A percentile compares a stretch with the other conserved stretches of the same genome.
phyloP scores from a whole-genome alignment of 1,139 yeast genomes.

The Scheffersomyces quercinus region DNA sequence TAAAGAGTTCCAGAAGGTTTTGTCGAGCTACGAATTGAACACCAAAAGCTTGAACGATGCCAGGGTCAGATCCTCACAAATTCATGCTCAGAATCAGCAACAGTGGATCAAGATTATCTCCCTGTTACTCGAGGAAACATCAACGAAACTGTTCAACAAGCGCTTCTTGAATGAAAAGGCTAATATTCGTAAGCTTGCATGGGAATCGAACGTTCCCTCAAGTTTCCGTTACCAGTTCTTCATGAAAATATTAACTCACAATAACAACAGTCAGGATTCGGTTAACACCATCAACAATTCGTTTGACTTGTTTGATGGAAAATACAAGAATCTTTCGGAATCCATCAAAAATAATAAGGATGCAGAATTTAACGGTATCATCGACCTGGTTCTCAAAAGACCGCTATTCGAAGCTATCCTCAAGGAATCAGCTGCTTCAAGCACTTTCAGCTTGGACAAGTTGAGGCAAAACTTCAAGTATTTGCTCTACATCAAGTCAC shows the following conservation, averaged over 20 bases:
- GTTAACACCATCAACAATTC: constrained; percentile 15
- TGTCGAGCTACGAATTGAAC: constrained; percentile 31
- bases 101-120: constrained; percentile 26
- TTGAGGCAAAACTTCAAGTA: constrained; percentile 29
- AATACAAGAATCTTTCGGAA: constrained; percentile 25
- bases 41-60: constrained; percentile 22
- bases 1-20: constrained; percentile 36
- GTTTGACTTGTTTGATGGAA: constrained; percentile 21
- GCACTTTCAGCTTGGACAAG: constrained; percentile 12
- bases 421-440: constrained; percentile 13
- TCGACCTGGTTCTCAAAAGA: constrained; percentile 24
- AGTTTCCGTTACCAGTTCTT: constrained; percentile 30
- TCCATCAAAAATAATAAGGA: constrained; percentile 34
- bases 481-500: constrained; percentile 39
- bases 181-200: constrained; percentile 33
- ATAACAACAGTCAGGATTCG: constrained; percentile 16
- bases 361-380: constrained; percentile 32
- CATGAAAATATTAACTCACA: constrained; percentile 23
- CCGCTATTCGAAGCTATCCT: constrained; percentile 35
- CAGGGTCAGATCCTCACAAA: constrained; percentile 21
- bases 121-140: constrained; percentile 17
- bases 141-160: constrained; percentile 25
- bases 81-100: constrained; percentile 22
- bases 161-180: constrained; percentile 31
- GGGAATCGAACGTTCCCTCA: constrained; percentile 41